Conservation (phyloP, 257 asterid species). For the Solanum clarkiae region DNA sequence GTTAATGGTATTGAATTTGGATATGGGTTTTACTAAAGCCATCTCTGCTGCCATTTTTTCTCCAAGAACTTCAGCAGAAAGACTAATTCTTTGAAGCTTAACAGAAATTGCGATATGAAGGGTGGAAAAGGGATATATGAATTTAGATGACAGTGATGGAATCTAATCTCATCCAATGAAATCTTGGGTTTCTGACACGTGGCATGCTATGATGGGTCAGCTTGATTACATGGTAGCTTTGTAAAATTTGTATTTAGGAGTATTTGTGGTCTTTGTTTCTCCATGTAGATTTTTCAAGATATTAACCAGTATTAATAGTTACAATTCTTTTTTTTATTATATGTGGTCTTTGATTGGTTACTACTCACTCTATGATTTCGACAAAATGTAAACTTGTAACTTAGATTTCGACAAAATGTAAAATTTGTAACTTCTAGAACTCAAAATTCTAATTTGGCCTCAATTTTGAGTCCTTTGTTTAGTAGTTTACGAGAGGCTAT, state of each 20-base stretch:
- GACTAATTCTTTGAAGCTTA: background rate
- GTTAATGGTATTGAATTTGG: slow-evolving; percentile 29
- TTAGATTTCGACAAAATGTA: too few species aligned
- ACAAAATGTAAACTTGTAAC: too few species aligned
- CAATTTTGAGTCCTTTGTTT: background rate
- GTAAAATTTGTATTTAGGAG: background rate
- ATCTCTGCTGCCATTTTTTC: slow-evolving; percentile 50
- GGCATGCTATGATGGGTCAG: slow-evolving; percentile 23
- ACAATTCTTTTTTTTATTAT: background rate
- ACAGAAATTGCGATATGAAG: background rate
- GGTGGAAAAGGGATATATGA: slow-evolving; percentile 1
- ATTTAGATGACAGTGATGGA: slow-evolving; percentile 8
- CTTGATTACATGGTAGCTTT: slow-evolving; percentile 24
- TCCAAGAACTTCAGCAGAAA: background rate
- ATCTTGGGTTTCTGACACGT: slow-evolving; percentile 50
- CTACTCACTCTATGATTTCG: rapidly evolving
- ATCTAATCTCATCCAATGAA: slow-evolving; percentile 60
- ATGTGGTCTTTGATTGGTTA: background rate
- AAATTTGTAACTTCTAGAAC: too few species aligned
- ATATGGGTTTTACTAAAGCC: slow-evolving; percentile 62
- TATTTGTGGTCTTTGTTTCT: slow-evolving; percentile 19
- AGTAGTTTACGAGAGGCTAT: background rate
- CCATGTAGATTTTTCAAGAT: background rate
- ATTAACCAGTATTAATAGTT: background rate
- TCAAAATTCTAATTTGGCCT: background rate